Evolutionary conservation across 1,139 yeast genomes (phyloP).

Genomic region (Chernovozyma aurita): DNA sequence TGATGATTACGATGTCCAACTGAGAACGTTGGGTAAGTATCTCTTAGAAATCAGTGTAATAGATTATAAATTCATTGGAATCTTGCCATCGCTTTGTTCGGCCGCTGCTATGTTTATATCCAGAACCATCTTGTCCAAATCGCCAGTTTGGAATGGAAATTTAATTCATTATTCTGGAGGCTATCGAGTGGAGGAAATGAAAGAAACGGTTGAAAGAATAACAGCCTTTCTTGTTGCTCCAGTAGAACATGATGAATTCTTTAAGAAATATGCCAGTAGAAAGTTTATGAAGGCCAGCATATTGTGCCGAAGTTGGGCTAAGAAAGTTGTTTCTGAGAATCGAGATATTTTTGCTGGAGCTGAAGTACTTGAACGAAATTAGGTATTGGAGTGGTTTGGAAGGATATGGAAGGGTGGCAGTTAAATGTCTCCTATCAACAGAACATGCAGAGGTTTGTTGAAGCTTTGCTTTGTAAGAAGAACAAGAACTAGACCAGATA

Average conservation of each 20-base stretch:
- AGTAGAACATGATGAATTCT: conserved; percentile 89
- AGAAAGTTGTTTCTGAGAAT: conserved; percentile 44
- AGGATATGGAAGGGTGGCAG: too few species aligned
- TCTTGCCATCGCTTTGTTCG: conserved; percentile 77
- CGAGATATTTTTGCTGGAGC: conserved; percentile 20
- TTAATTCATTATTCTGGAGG: conserved; percentile 89
- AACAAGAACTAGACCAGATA: too few species aligned
- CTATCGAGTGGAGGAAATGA: conserved; percentile 69
- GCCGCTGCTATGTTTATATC: conserved; percentile 93
- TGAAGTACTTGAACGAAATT: background rate
- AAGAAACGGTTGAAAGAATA: conserved; percentile 67
- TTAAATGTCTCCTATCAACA: too few species aligned
- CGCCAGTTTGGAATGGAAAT: conserved; percentile 76
- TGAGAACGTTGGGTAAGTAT: conserved; percentile 89
- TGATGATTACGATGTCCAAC: conserved; percentile 89
- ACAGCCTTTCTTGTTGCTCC: conserved; percentile 77
- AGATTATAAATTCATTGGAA: conserved; percentile 77
- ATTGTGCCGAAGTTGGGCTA: conserved; percentile 89
- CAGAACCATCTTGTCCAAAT: conserved; percentile 68
- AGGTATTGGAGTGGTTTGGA: too few species aligned
- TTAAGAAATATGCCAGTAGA: conserved; percentile 88
- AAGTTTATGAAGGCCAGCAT: conserved; percentile 89
- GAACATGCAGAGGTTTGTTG: too few species aligned
- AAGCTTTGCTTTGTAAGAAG: too few species aligned
- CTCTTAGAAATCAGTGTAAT: conserved; percentile 76